A percentile compares a stretch with the other conserved stretches of the same genome.
Conservation (phyloP, 257 asterid species). For the Gardenia jasminoides region DNA sequence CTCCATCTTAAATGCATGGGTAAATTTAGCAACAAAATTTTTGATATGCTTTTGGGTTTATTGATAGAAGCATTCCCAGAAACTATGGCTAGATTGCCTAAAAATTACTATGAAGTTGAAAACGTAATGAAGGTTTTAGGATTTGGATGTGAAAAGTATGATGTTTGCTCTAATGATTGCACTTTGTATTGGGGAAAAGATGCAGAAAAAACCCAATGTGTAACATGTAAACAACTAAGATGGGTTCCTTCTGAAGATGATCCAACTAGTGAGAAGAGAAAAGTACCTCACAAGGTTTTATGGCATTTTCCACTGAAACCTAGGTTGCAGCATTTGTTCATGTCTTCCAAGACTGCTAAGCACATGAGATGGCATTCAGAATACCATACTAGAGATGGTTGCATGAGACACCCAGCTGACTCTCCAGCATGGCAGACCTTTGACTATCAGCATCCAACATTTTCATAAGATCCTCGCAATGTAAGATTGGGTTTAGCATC, state of each 20-base stretch:
- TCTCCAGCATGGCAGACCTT: background rate
- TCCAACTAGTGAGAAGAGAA: no score
- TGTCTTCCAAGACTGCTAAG: conserved; percentile 3
- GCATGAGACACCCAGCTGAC: background rate
- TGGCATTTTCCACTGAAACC: conserved; percentile 10
- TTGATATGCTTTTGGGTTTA: background rate
- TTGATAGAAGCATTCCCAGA: background rate
- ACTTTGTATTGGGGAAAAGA: background rate
- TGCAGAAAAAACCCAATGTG: background rate
- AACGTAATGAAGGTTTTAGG: background rate
- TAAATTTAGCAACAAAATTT: no score
- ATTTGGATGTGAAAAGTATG: background rate
- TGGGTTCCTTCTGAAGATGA: background rate
- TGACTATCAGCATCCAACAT: background rate
- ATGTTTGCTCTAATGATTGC: conserved; percentile 13
- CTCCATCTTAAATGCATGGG: background rate
- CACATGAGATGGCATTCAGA: background rate
- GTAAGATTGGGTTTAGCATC: background rate
- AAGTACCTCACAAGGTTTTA: background rate
- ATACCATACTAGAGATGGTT: background rate
- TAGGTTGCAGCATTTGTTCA: conserved; percentile 3
- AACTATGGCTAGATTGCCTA: background rate
- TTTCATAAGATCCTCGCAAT: background rate
- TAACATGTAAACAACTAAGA: background rate
- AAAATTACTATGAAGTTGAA: background rate